Evolutionary conservation across 495 filamentous ascomycete species (phyloP), one percentile per base, ranked within the genome.

Genomic region (Aspergillus leporis): DNA sequence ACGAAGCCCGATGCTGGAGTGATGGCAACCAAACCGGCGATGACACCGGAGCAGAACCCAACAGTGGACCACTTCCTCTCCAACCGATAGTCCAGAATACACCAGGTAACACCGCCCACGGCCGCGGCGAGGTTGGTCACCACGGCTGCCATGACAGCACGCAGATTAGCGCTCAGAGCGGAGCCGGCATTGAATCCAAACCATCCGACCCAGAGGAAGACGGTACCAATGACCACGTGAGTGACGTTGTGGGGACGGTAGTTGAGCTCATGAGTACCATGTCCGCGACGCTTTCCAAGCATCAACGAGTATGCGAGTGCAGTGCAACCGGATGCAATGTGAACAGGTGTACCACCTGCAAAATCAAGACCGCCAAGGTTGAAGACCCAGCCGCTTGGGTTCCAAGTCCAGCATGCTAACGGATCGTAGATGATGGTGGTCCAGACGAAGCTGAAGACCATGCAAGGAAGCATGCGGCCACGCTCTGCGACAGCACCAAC

Each of bases 141-240:
- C n/a, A 83, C 79, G 21, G 80, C 80, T 47, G 81, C 81, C 81
- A 83, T 83, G 36, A 82, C 79, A 55, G 94, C 64, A 30, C 94
- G 88, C 74, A 96, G 74, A 75, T 96, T 97, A 60, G 92, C 93
- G 43, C 85, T 82, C 40, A 96, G 81, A n/a, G 93, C 94, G 22
- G 87, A 91, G 58, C 94, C 94, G 53, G 90, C 94, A 69, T 98
- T 98, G 84, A 98, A 98, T 51, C 94, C 94, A 70, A 97, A 97
- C 94, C 94, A 98, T 28, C 94, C 94, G 49, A 98, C 92, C 94
- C 94, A 98, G 46, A 98, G 87, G 81, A 98, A 97, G 51, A 97
- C 92, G 13, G 94, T 98, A 4, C 94, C 94, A 47, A 98, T 86
- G 34, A 97, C 93, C 62, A 98, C 91, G 72, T 96, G 92, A 22